These are phyloP conservation scores for Didymella segeticola DNA, from an alignment of 2,329 filamentous ascomycete species.

Conservation along the genomic window DNA sequence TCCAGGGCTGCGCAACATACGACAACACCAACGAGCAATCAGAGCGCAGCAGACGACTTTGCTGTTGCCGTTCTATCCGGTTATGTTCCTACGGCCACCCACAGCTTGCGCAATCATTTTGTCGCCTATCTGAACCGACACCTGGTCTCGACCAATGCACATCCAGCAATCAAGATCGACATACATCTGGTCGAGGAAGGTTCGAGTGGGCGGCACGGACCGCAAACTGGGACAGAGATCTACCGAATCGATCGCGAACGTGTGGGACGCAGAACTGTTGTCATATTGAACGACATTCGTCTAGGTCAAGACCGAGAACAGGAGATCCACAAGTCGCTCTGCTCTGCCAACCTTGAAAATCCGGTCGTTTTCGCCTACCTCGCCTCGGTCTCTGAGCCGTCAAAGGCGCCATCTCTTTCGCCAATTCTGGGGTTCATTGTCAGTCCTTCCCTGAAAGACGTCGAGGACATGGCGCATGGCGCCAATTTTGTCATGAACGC, in stretches of 20 bases:
- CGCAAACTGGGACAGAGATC: slow-evolving; percentile 10
- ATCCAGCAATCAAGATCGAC: slow-evolving; percentile 30
- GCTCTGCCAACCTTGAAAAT: slow-evolving; percentile 17
- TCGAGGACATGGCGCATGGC: slow-evolving; percentile 25
- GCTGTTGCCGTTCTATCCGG: slow-evolving; percentile 35
- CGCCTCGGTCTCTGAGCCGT: slow-evolving; percentile 14
- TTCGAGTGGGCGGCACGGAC: slow-evolving; percentile 13
- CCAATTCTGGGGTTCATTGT: slow-evolving; percentile 24
- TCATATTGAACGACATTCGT: slow-evolving; percentile 29
- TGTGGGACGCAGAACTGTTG: slow-evolving; percentile 18
- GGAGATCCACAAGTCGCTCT: slow-evolving; percentile 19
- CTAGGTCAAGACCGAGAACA: slow-evolving; percentile 23
- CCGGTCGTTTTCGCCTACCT: slow-evolving; percentile 27
- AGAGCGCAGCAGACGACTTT: slow-evolving; percentile 21
- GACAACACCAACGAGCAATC: slow-evolving; percentile 21
- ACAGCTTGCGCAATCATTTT: slow-evolving; percentile 31
- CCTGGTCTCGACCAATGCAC: slow-evolving; percentile 23
- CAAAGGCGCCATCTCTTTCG: slow-evolving; percentile 15
- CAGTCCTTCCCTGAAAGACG: slow-evolving; percentile 26
- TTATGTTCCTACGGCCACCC: slow-evolving; percentile 29
- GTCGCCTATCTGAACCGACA: slow-evolving; percentile 34
- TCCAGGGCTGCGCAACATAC: slow-evolving; percentile 11
- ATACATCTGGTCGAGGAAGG: slow-evolving; percentile 11
- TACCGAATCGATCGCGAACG: slow-evolving; percentile 28
- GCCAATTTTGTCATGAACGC: slow-evolving; percentile 28